Evolutionary conservation across 306 rosid genomes (phyloP).

Genomic region (Cajanus cajan): DNA sequence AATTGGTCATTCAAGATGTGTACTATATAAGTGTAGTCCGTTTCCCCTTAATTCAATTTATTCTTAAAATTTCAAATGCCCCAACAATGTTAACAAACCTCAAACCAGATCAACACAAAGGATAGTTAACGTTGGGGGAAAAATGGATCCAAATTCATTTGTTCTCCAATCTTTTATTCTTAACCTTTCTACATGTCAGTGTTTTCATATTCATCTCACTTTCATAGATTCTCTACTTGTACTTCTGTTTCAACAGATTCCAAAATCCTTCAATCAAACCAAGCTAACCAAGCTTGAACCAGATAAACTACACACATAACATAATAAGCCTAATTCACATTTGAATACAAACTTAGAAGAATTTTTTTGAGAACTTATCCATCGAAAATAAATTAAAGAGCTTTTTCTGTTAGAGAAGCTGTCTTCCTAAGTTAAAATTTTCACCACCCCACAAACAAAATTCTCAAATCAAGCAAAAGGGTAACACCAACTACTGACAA

Average conservation of each 20-base stretch:
- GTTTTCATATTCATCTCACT: background rate
- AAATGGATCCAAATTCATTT: background rate
- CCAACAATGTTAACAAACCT: background rate
- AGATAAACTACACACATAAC: background rate
- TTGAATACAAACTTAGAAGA: no score
- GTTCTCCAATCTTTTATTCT: background rate
- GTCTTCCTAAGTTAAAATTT: conserved; percentile 4
- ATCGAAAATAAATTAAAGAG: no score
- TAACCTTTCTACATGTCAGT: background rate
- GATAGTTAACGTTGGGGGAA: background rate
- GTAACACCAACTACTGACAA: background rate
- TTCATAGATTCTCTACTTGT: background rate
- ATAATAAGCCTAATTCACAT: no score
- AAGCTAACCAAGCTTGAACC: conserved; percentile 24
- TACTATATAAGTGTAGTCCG: background rate
- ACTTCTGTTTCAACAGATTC: background rate
- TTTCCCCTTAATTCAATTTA: background rate
- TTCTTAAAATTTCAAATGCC: background rate
- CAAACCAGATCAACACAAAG: background rate
- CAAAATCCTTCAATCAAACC: conserved; percentile 6
- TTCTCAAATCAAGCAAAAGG: background rate
- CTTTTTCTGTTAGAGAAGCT: no score
- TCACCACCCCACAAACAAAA: background rate
- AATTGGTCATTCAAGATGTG: background rate
- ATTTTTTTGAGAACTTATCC: no score